These are phyloP conservation scores for Russula emetica DNA, from an alignment of 768 basidiomycete genomes.

Conservation along the genomic window DNA sequence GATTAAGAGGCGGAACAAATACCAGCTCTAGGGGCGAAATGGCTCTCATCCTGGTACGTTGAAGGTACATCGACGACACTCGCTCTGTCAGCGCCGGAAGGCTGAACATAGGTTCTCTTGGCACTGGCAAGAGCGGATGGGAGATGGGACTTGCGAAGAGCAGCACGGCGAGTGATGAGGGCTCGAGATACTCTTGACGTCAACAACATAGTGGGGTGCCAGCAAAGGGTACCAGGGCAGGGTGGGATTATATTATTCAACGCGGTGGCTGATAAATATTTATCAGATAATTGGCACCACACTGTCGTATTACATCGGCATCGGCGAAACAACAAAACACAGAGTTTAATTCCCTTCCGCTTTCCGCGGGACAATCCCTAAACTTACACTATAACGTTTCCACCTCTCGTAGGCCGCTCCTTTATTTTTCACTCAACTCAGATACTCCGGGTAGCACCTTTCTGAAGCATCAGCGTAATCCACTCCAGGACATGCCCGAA, in stretches of 20 bases:
- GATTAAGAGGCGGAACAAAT: slow-evolving; percentile 18
- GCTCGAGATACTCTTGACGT: slow-evolving; percentile 52
- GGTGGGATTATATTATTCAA: neutral
- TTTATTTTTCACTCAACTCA: slow-evolving; percentile 77
- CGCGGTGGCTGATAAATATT: slow-evolving; percentile 10
- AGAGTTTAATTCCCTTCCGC: neutral
- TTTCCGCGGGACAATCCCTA: neutral
- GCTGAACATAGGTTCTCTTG: slow-evolving; percentile 68
- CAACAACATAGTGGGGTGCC: slow-evolving; percentile 47
- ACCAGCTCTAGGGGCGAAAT: slow-evolving; percentile 72
- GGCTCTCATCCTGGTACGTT: slow-evolving; percentile 61
- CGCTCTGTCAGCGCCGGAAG: slow-evolving; percentile 76
- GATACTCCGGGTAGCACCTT: slow-evolving; percentile 88
- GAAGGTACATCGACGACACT: slow-evolving; percentile 79
- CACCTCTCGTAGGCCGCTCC: neutral
- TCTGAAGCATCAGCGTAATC: slow-evolving; percentile 27
- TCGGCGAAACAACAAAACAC: neutral
- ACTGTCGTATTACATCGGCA: neutral
- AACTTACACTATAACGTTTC: slow-evolving; percentile 17
- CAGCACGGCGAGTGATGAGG: slow-evolving; percentile 28
- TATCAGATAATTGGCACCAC: slow-evolving; percentile 24
- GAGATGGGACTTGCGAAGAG: slow-evolving; percentile 34
- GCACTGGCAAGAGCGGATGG: slow-evolving; percentile 16
- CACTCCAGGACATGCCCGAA: neutral
- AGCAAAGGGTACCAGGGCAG: neutral